Evolutionary conservation across 2,329 filamentous ascomycete genomes (phyloP), one percentile per base, ranked within the genome.

Genomic region (Alternaria triticimaculans): DNA sequence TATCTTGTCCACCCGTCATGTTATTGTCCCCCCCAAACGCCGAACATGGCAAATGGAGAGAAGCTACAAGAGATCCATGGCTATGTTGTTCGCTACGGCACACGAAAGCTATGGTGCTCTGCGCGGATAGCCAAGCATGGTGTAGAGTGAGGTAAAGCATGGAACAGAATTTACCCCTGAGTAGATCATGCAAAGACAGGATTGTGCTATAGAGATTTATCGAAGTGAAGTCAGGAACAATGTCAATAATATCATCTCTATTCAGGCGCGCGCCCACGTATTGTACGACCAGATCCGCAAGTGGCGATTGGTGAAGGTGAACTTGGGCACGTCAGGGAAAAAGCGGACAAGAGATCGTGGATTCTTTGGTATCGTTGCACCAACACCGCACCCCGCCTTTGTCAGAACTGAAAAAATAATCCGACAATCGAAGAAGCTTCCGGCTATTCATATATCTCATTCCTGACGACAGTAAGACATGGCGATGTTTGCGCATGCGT

Each of bases 401-500:
- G 25, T 14, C n/a, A 28, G 12, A 15, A 18, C 20, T 21, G n/a
- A 33, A 28, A 20, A 48, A 46, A 18, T 7, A 28, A 46, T 15
- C 50, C 12, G 28, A 21, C 3, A 10, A n/a, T 12, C 14, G 25
- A 45, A n/a, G 14, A 46, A 41, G 21, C n/a, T 45, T 51, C 46
- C 48, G 49, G 43, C 23, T 44, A 23, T 18, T 41, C 10, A 28
- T 18, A 48, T 15, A 59, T 23, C 5, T 18, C 48, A 21, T 8
- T 56, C 21, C 37, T 49, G 58, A 30, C 43, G 46, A 26, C 58
- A 37, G 30, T 48, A 46, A 46, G 41, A 49, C 23, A 50, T 53
- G 60, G 58, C 57, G 62, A 66, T 55, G 57, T 59, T 57, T 58
- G 57, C 55, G 60, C 49, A 60, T 63, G 63, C 53, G 67, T 66